These are phyloP conservation scores for Cladosporium sp. DNA, from an alignment of 2,329 filamentous ascomycete species.

Conservation along the genomic window DNA sequence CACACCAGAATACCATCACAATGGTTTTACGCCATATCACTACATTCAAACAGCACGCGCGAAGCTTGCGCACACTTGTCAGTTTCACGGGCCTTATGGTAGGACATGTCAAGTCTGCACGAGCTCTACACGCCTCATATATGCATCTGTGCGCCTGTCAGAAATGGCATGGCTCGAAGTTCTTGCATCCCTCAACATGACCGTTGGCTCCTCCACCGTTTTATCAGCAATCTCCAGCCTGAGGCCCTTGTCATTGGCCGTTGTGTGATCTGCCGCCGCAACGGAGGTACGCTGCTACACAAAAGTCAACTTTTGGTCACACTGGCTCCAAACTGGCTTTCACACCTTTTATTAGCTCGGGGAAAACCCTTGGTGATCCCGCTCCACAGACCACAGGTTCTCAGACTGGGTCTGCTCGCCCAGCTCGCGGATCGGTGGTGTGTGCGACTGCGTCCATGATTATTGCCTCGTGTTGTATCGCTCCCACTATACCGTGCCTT, in stretches of 20 bases:
- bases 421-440: background rate
- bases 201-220: conserved; percentile 1
- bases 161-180: background rate
- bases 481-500: background rate
- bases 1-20: too few species aligned
- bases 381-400: conserved; percentile 3
- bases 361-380: conserved; percentile 8
- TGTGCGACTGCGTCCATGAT: background rate
- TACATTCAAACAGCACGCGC: too few species aligned
- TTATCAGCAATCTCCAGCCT: background rate
- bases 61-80: too few species aligned
- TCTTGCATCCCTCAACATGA: background rate
- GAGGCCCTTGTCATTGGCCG: background rate
- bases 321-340: background rate
- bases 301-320: conserved; percentile 10
- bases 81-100: too few species aligned
- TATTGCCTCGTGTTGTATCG: background rate
- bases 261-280: background rate
- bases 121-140: background rate
- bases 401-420: background rate
- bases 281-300: background rate
- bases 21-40: too few species aligned
- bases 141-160: background rate
- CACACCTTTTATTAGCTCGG: background rate
- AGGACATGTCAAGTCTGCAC: background rate